Percentiles rank a stretch among this genome's conserved stretches.
These are phyloP conservation scores for Paracorniculantispora psalliotae DNA, from an alignment of 2,329 filamentous ascomycete species.

Conservation along the genomic window DNA sequence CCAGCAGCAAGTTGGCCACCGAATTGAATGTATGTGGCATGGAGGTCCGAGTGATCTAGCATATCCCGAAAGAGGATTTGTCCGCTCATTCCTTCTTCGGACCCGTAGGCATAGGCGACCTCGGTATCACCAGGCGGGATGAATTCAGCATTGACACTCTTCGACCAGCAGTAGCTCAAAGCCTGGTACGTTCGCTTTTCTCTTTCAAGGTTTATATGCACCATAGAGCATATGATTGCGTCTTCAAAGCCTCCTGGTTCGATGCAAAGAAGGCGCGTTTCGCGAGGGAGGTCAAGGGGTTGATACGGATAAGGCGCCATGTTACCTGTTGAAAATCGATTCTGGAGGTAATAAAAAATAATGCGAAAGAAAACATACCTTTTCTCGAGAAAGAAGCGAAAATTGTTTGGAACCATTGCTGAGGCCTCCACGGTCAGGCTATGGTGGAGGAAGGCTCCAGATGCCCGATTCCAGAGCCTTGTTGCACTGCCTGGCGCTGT, in stretches of 20 bases:
- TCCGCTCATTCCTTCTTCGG: not conserved
- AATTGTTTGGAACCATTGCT: too few relatives aligned
- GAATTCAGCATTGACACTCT: not conserved
- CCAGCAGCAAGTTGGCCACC: not conserved
- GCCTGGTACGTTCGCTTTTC: not conserved
- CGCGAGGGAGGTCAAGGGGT: constrained; percentile 6
- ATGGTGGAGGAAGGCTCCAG: not conserved
- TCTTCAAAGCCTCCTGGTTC: constrained; percentile 10
- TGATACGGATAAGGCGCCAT: constrained; percentile 13
- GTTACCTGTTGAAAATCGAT: too few relatives aligned
- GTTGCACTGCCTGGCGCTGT: not conserved
- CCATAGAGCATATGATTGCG: not conserved
- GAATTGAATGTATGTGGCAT: not conserved
- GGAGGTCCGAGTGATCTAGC: not conserved
- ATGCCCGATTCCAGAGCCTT: not conserved
- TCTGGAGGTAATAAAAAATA: not conserved
- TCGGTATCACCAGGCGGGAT: not conserved
- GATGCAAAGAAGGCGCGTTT: constrained; percentile 14
- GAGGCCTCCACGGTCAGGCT: not conserved
- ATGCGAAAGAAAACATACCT: not conserved
- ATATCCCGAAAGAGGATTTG: not conserved
- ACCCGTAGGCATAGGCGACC: not conserved
- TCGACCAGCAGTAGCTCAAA: constrained; percentile 1
- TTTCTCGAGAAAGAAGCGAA: too few relatives aligned
- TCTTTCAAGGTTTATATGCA: not conserved